Evolutionary conservation across 2,329 filamentous ascomycete genomes (phyloP), one percentile per base, ranked within the genome.

Genomic region (Lachnellula suecica): DNA sequence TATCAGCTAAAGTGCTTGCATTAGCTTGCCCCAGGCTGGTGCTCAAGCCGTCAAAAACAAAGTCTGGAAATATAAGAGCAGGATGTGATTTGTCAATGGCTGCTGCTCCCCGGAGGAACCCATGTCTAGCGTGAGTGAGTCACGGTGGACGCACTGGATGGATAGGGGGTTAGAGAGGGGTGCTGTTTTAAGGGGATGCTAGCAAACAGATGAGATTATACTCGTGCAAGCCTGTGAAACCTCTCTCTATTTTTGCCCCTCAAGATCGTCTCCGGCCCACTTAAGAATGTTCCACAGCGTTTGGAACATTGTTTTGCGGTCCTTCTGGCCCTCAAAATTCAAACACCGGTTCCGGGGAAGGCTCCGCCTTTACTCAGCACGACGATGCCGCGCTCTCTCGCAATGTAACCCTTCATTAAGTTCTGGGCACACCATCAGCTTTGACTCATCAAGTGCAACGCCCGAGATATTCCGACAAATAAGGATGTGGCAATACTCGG

Each of bases 381-480:
- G 24, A 99, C 88, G 61, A 92, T 92, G 29, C 88, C 88, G 61
- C 89, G 84, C 62, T 96, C 92, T 49, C 93, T 87, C 27, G 93
- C 87, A 61, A 99, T 99, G 72, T 99, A 99, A 37, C 95, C 94
- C 73, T 97, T 99, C 89, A 99, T 96, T 45, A 69, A 59, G 51
- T 63, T 68, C 67, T 69, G 45, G 27, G 27, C 17, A 20, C 17
- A 20, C 29, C 20, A 44, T 58, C 50, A 61, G 57, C 29, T 22
- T 54, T 47, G 47, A 54, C 29, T 54, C 47, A 54, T 47, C n/a
- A 25, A 31, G 46, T 27, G 40, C 20, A 4, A 24, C 31, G 45
- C 47, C 52, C 43, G 46, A 53, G n/a, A 43, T 49, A 20, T 47
- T 52, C 46, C 53, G 45, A 20, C 24, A 43, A 43, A 45, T 41